Evolutionary conservation across 495 filamentous ascomycete species (phyloP), one percentile per base, ranked within the genome.

Genomic region (Penicillium macrosclerotiorum): DNA sequence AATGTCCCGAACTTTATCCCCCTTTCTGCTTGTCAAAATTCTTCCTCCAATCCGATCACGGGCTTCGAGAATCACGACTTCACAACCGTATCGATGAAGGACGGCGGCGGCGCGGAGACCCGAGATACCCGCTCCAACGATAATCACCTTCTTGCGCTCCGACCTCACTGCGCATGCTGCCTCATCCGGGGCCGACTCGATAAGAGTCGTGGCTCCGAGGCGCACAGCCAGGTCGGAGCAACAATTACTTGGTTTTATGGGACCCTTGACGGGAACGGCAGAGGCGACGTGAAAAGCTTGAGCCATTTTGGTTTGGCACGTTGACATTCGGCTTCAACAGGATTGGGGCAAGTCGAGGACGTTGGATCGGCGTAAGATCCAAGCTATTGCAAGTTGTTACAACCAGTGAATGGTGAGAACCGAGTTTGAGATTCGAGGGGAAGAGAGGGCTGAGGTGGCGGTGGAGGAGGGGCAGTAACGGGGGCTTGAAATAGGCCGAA

Each of bases 1-100:
- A 32, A 56, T 52, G 35, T 56, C 52, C 35, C 52, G 42, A 37
- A 56, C 48, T 37, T 48, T 47, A 24, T 56, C 48, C 5, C 49
- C 52, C 14, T 52, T 55, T 22, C 55, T 30, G 31, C 36, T 48
- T 16, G 51, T 62, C 33, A 55, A 24, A 24, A 59, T 54, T 33
- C 58, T 45, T 18, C 58, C 58, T 30, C 58, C 58, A 30, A 62
- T 57, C 34, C 58, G 55, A 44, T 62, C 58, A 34, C 58, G 47
- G n/a, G 51, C 55, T 37, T 62, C 58, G 14, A 62, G 37, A 8
- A 62, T 42, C 8, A 62, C 48, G 13, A 62, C 55, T 13, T 55
- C 51, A 27, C 49, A 52, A 5, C 52, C 55, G 14, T 54, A 42
- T 8, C 46, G 50, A 14, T 44, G 46, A 20, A 62, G 32, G 1